Base-by-base conservation (phyloP, 2,329 filamentous ascomycete species). In the Phoma sp. region DNA sequence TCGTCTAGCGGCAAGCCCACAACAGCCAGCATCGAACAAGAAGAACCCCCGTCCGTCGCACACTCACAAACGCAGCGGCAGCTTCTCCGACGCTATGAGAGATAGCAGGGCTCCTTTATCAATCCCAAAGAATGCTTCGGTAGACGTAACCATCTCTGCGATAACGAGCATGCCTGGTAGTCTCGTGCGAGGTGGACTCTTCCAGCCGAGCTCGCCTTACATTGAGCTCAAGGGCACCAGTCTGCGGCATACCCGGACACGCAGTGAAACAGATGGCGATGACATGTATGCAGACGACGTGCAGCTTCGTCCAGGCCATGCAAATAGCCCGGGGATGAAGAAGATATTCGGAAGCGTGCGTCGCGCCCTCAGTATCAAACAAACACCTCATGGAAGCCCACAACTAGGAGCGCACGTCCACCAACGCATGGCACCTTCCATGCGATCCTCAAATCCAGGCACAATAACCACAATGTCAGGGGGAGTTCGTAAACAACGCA, bases 321-420 rank as follows among this genome's bases (percentile, higher is more conserved):
- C 64, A 30, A 61, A 62, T 18, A 39, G 74, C 47, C 88, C 89
- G 26, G 91, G 90, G 2, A 91, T 97, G 82, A 93, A 88, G 74
- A 95, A 87, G 64, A 83, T 98, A 0, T 83, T 99, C 43, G 90
- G 92, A 6, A 93, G 90, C 58, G 90, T 98, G 30, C 89, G 92
- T 15, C 87, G 92, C 59, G 93, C 88, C 5, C 75, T 97, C 42
- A 91, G 91, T 70, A 91, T 82, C 12, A 78, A 78, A 47, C 77
- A 81, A 42, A 56, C 66, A 15, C 57, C 60, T 28, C 53, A 56
- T 26, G 59, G 64, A 21, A 64, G 60, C 20, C 66, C 69, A 9
- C 66, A 70, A 11, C 21, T 70, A 25, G 53, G 55, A n/a, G 49
- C 50, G 15, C 28, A 55, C 21, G 50, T 56, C 6, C 65, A 69